Evolutionary conservation across 2,329 filamentous ascomycete species (phyloP), one percentile per base, ranked within the genome.

Genomic region (Trichoderma atrobrunneum): DNA sequence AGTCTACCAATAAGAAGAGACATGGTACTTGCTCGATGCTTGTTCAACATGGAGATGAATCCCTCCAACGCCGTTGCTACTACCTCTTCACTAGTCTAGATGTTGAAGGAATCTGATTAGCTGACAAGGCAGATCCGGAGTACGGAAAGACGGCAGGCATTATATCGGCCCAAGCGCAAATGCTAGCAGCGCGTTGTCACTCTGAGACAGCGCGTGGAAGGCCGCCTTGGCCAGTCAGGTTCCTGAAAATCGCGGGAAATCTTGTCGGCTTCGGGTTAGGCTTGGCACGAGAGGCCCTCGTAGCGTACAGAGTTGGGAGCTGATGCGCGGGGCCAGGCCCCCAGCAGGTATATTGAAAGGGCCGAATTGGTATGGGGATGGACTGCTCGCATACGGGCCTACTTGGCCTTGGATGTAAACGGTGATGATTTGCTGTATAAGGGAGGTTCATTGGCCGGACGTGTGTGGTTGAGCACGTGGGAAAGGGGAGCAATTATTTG

Each of bases 321-420:
- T 70, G 67, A 26, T 48, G 56, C 67, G 57, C 57, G 67, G 67
- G 67, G 57, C 67, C 39, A 12, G 57, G 26, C 57, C 66, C 67
- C 67, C 39, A 57, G 39, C 39, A 18, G 28, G 18, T 62, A 70
- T 70, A 62, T 70, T 34, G 67, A 70, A 70, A 61, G 67, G 67
- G 67, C 67, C 67, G 67, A 70, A 62, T 70, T 48, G 60, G 26
- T 54, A 70, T 70, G 67, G 67, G 16, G 67, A 62, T 61, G 21
- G 57, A 32, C 43, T 36, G 56, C 67, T 62, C 36, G 57, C 57
- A 70, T 70, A 51, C 67, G 67, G 67, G 67, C 67, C 67, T 70
- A 62, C 57, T 70, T 62, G 39, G 39, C 7, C 57, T 70, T 62
- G 57, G 28, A 28, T 34, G 21, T 34, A 54, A 62, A 28, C 7